Evolutionary conservation across 106 monocot species (phyloP).

Genomic region (Dendrobium nobile): DNA sequence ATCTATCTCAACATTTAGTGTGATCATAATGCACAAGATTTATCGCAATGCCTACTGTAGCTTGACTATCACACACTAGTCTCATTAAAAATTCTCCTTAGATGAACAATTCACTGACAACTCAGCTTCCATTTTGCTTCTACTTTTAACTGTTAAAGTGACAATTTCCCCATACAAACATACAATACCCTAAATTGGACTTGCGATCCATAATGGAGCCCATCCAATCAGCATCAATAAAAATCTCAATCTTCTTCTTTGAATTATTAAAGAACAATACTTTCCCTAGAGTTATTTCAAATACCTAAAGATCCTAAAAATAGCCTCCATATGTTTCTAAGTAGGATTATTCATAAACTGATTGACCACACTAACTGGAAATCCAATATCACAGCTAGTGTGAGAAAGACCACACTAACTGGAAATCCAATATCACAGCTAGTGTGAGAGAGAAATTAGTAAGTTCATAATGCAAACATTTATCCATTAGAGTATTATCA

Average conservation of each 20-base stretch:
- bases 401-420: constrained; percentile 11
- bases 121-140: background rate
- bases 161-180: background rate
- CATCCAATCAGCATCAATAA: background rate
- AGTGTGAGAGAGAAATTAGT: constrained; percentile 15
- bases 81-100: background rate
- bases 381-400: constrained; percentile 7
- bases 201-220: background rate
- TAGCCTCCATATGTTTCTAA: background rate
- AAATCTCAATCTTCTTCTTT: background rate
- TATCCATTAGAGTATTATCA: background rate
- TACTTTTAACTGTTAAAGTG: background rate
- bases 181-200: background rate
- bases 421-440: constrained; percentile 5
- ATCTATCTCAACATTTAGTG: background rate
- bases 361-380: constrained; percentile 12
- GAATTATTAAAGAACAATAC: background rate
- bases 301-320: constrained; percentile 6
- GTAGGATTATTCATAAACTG: constrained; percentile 16
- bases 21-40: background rate
- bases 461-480: constrained; percentile 3
- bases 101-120: background rate
- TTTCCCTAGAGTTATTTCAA: background rate
- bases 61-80: background rate
- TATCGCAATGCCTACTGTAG: background rate